Evolutionary conservation across 2,329 filamentous ascomycete species (phyloP).

Genomic region (Botryotinia narcissicola): DNA sequence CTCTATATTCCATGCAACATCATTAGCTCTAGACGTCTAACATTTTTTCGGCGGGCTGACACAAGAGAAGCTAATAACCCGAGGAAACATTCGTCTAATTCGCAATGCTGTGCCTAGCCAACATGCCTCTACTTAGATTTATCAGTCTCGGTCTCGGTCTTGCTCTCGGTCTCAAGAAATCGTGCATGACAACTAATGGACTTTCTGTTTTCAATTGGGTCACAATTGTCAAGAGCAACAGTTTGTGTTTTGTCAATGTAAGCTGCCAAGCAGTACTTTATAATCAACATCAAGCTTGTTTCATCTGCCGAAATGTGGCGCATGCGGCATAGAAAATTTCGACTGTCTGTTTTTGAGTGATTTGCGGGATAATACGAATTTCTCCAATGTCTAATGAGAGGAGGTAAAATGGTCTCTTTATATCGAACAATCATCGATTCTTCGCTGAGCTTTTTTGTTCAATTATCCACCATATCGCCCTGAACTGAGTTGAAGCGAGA

Average conservation of each 20-base stretch:
- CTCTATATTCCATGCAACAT: neutral
- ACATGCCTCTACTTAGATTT: neutral
- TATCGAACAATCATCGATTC: neutral
- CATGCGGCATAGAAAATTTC: neutral
- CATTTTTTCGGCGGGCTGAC: neutral
- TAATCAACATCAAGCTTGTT: neutral
- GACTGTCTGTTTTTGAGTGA: neutral
- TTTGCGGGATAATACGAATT: neutral
- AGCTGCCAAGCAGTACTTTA: neutral
- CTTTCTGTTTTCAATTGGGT: neutral
- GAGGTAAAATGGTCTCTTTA: neutral
- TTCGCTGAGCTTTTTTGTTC: neutral
- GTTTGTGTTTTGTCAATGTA: neutral
- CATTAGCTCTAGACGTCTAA: accelerated
- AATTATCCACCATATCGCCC: neutral
- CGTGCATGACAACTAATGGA: neutral
- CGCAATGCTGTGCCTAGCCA: neutral
- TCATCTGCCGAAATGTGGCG: neutral
- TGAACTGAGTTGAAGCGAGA: neutral
- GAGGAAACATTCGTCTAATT: neutral
- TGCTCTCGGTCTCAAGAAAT: neutral
- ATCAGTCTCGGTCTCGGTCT: neutral
- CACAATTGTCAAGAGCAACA: neutral
- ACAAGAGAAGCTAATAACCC: no score
- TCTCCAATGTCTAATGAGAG: neutral